Evolutionary conservation across 805 yeast genomes (phyloP).

Genomic region (Wickerhamomyces silvicola): DNA sequence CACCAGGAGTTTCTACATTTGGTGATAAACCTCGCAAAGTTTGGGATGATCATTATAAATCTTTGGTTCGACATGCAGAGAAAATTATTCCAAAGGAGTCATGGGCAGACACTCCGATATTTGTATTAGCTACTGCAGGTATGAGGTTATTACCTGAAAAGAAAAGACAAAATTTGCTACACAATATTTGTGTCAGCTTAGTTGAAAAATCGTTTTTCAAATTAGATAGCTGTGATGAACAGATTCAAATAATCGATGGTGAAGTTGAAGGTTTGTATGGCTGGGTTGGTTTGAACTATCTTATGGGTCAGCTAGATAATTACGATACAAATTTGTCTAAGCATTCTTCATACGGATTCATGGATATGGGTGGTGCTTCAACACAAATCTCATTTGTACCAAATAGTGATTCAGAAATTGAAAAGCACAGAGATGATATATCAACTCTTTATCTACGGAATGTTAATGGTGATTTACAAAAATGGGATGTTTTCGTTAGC

Average conservation of each 20-base stretch:
- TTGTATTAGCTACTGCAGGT: conserved; percentile 94
- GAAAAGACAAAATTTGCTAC: conserved; percentile 47
- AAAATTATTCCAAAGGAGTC: conserved; percentile 57
- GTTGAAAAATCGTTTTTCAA: conserved; percentile 49
- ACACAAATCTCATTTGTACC: conserved; percentile 95
- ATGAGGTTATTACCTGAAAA: conserved; percentile 69
- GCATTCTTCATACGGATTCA: conserved; percentile 76
- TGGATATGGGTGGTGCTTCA: conserved; percentile 99
- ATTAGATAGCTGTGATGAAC: conserved; percentile 52
- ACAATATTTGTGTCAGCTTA: conserved; percentile 54
- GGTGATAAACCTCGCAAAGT: conserved; percentile 45
- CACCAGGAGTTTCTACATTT: conserved; percentile 81
- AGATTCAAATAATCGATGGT: conserved; percentile 86
- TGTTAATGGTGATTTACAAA: conserved; percentile 61
- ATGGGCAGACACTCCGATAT: conserved; percentile 71
- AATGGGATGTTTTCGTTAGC: conserved; percentile 85
- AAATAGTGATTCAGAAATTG: conserved; percentile 48
- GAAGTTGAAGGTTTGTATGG: conserved; percentile 93
- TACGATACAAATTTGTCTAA: conserved; percentile 29
- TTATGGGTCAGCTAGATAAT: conserved; percentile 57
- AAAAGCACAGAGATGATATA: conserved; percentile 66
- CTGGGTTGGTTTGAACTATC: conserved; percentile 87
- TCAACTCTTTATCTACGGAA: conserved; percentile 59
- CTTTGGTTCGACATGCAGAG: conserved; percentile 63
- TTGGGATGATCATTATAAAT: conserved; percentile 66